Conservation (phyloP, 805 yeast species). For the Ogataea methylovora region DNA sequence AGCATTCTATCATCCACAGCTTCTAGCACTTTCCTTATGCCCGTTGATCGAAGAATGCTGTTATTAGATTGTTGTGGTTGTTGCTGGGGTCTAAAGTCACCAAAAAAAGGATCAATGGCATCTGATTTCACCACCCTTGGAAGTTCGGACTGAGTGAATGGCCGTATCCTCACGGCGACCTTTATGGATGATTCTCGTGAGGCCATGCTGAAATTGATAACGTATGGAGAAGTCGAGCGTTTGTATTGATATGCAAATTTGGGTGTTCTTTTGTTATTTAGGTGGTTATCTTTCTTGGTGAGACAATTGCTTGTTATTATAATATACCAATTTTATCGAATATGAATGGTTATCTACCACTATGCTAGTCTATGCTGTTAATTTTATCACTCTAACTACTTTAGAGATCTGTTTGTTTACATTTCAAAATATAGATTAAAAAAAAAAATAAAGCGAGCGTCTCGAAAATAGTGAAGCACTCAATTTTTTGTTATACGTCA, state of each 20-base stretch:
- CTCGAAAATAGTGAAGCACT: neutral
- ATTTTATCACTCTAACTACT: too few species aligned
- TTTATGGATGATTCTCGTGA: constrained; percentile 51
- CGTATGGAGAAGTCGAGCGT: neutral
- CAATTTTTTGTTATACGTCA: too few species aligned
- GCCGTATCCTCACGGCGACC: constrained; percentile 79
- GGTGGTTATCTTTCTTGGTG: too few species aligned
- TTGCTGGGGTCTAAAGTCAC: neutral
- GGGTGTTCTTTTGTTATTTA: too few species aligned
- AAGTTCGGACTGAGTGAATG: constrained; percentile 61
- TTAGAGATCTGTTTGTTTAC: too few species aligned
- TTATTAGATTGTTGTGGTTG: constrained; percentile 25
- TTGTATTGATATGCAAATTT: too few species aligned
- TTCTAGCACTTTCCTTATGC: constrained; percentile 62
- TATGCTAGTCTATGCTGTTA: too few species aligned
- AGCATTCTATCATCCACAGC: constrained; percentile 83
- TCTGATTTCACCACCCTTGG: constrained; percentile 4
- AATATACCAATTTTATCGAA: too few species aligned
- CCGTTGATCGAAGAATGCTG: constrained; percentile 30
- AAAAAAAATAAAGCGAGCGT: neutral
- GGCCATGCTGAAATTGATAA: neutral
- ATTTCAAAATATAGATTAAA: too few species aligned
- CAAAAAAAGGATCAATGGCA: neutral
- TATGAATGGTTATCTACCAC: too few species aligned
- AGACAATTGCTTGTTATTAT: too few species aligned